Conservation (phyloP, 768 basidiomycete species). For the Boletus sp. region DNA sequence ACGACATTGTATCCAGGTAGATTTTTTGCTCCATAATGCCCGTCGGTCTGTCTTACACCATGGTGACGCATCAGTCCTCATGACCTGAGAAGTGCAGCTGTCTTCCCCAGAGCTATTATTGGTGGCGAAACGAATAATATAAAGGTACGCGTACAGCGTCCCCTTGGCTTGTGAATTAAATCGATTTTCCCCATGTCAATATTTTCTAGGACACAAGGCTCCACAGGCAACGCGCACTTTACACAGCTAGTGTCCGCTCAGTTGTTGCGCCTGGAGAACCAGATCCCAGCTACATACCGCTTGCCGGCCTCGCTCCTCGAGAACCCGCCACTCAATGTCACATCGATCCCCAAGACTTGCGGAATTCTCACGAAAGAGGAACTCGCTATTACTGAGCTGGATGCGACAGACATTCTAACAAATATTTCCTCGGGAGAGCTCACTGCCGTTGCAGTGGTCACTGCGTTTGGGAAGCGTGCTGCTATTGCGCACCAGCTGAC, state of each 20-base stretch:
- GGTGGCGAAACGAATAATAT: neutral
- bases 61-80: neutral
- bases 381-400: conserved; percentile 34
- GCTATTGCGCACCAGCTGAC: conserved; percentile 49
- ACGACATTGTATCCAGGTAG: neutral
- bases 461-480: conserved; percentile 49
- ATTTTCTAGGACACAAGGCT: conserved; percentile 18
- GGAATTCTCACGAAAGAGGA: conserved; percentile 33
- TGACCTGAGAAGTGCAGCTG: neutral
- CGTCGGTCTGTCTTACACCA: no score
- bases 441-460: conserved; percentile 38
- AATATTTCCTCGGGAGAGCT: conserved; percentile 29
- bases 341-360: conserved; percentile 29
- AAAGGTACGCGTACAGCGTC: neutral
- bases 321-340: conserved; percentile 31
- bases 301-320: conserved; percentile 18
- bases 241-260: conserved; percentile 17
- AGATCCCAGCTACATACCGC: conserved; percentile 22
- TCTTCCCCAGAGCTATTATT: neutral
- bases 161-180: neutral
- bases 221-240: conserved; percentile 22
- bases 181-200: conserved; percentile 15
- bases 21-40: neutral
- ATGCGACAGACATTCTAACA: conserved; percentile 33
- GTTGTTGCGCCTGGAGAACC: conserved; percentile 18